phyloP scores from a whole-genome alignment of 2,329 filamentous ascomycete species.

The Diaporthe citriasiana region DNA sequence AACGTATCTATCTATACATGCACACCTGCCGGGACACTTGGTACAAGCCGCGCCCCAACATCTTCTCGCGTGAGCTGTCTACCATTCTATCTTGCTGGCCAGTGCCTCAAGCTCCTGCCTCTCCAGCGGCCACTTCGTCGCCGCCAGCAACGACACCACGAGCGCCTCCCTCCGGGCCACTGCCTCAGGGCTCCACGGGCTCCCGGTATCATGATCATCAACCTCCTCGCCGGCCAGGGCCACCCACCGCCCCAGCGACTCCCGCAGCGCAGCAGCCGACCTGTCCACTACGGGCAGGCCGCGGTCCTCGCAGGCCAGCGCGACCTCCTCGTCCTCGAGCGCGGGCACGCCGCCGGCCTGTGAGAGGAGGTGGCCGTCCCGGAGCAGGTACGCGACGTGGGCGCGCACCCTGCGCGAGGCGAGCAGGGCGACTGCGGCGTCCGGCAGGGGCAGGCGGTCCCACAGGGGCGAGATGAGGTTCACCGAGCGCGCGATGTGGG shows the following conservation, averaged over 20 bases:
- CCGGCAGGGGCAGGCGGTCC: slow-evolving; percentile 59
- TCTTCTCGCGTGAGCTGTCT: background rate
- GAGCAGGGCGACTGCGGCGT: slow-evolving; percentile 59
- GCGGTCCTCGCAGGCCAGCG: slow-evolving; percentile 78
- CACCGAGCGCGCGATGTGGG: slow-evolving; percentile 59
- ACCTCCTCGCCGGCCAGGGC: slow-evolving; percentile 52
- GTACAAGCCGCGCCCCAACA: background rate
- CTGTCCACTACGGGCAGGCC: slow-evolving; percentile 69
- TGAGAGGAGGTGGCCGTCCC: slow-evolving; percentile 79
- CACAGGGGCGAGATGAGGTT: slow-evolving; percentile 62
- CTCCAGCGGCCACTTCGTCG: slow-evolving; percentile 6
- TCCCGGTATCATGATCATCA: no score
- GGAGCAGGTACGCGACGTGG: slow-evolving; percentile 73
- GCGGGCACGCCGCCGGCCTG: slow-evolving; percentile 71
- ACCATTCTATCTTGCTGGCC: background rate
- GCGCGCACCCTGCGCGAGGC: slow-evolving; percentile 69
- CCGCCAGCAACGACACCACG: slow-evolving; percentile 9
- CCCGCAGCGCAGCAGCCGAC: slow-evolving; percentile 62
- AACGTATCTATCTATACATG: slow-evolving; percentile 9
- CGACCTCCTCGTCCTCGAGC: slow-evolving; percentile 75
- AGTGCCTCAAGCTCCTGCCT: background rate
- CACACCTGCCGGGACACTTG: no score
- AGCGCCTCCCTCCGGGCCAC: slow-evolving; percentile 23
- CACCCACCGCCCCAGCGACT: slow-evolving; percentile 63
- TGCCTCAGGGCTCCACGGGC: slow-evolving; percentile 15